phyloP scores from a whole-genome alignment of 345 rosid genomes.

The Kandelia obovata region DNA sequence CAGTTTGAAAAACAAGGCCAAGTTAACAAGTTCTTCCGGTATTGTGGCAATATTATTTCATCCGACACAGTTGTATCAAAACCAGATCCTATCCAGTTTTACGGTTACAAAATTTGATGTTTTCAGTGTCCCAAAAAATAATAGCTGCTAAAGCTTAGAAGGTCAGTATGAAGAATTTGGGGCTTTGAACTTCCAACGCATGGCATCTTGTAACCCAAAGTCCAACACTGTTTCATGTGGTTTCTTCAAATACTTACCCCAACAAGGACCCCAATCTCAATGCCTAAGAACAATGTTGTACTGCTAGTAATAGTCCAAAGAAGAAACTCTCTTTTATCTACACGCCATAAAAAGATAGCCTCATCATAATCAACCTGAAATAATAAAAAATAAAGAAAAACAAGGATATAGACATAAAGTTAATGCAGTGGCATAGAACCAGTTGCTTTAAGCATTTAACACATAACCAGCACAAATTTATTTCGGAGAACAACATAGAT shows the following conservation, averaged over 20 bases:
- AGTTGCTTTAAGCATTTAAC: background rate
- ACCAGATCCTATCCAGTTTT: background rate
- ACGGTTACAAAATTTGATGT: background rate
- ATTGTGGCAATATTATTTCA: background rate
- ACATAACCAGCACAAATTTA: background rate
- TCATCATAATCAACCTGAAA: constrained; percentile 91
- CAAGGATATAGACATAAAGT: background rate
- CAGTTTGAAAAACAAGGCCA: constrained; percentile 26
- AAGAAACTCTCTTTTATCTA: constrained; percentile 93
- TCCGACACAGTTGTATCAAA: background rate
- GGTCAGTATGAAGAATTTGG: background rate
- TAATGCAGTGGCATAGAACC: background rate
- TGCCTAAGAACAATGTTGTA: constrained; percentile 84
- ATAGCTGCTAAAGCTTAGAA: background rate
- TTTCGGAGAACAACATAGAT: background rate
- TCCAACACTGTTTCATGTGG: background rate
- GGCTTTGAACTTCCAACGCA: background rate
- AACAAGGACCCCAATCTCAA: constrained; percentile 95
- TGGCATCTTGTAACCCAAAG: background rate
- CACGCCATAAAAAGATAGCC: constrained; percentile 94
- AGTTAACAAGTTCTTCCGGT: constrained; percentile 6
- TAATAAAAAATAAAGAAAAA: constrained; percentile 20
- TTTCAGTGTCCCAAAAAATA: constrained; percentile 1
- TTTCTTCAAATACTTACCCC: constrained; percentile 59
- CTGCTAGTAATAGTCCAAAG: constrained; percentile 85